Evolutionary conservation across 805 yeast species (phyloP).

Genomic region (Candida argentea): DNA sequence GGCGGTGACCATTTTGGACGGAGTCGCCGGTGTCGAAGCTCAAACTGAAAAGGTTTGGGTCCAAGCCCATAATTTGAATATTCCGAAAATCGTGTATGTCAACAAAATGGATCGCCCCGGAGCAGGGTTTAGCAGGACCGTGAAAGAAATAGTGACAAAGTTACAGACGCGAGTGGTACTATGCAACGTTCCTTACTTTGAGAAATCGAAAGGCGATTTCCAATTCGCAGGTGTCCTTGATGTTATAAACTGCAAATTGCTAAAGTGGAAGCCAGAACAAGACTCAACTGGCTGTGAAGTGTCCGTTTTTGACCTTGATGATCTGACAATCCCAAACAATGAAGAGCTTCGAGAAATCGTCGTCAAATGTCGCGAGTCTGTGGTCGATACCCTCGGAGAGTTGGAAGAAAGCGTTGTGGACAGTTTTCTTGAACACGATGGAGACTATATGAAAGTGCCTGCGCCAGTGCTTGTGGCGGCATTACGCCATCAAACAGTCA

Average conservation of each 20-base stretch:
- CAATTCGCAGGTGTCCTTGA: conserved; percentile 68
- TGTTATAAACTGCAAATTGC: conserved; percentile 50
- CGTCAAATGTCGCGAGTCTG: conserved; percentile 52
- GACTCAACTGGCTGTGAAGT: conserved; percentile 44
- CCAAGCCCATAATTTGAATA: conserved; percentile 56
- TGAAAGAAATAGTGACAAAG: conserved; percentile 69
- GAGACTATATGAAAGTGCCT: conserved; percentile 62
- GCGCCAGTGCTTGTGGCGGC: conserved; percentile 43
- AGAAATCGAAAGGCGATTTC: conserved; percentile 20
- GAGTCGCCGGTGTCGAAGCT: conserved; percentile 96
- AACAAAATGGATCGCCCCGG: conserved; percentile 97
- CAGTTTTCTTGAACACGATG: conserved; percentile 59
- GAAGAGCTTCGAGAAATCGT: conserved; percentile 37
- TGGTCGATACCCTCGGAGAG: conserved; percentile 79
- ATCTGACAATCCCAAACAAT: conserved; percentile 22
- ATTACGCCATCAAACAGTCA: conserved; percentile 53
- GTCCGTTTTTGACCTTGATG: conserved; percentile 22
- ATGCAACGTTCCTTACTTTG: conserved; percentile 71
- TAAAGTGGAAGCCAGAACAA: conserved; percentile 36
- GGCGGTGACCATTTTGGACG: conserved; percentile 85
- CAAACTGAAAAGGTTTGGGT: conserved; percentile 97
- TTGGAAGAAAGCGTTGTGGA: conserved; percentile 70
- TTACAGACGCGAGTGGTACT: conserved; percentile 65
- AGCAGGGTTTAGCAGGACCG: conserved; percentile 88
- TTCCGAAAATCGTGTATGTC: conserved; percentile 73